A percentile compares a stretch with the other conserved stretches of the same genome.
Evolutionary conservation across 2,329 filamentous ascomycete species (phyloP).

Genomic region (Cadophora gregata): DNA sequence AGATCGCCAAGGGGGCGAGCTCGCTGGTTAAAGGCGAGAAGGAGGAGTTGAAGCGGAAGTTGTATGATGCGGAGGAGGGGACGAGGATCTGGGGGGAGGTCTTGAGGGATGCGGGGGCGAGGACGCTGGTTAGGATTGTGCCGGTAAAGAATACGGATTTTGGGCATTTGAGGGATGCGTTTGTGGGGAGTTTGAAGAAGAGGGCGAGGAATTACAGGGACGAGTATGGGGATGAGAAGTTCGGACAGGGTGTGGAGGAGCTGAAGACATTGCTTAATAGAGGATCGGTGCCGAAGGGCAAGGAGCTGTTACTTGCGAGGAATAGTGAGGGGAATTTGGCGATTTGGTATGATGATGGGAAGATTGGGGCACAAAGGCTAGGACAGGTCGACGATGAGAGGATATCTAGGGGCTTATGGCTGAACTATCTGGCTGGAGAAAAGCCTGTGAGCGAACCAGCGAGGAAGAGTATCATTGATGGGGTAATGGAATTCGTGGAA

Average conservation of each 20-base stretch:
- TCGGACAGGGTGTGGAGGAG: conserved; percentile 74
- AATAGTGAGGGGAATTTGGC: conserved; percentile 69
- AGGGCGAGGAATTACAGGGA: conserved; percentile 51
- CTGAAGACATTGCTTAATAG: conserved; percentile 86
- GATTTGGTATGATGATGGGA: conserved; percentile 67
- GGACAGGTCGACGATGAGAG: conserved; percentile 80
- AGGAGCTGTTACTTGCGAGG: conserved; percentile 76
- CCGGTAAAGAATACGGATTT: conserved; percentile 94
- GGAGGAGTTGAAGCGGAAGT: conserved; percentile 68
- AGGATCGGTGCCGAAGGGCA: conserved; percentile 79
- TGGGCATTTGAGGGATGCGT: conserved; percentile 87
- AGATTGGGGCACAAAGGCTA: conserved; percentile 58
- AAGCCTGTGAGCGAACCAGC: conserved; percentile 86
- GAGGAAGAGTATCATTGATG: conserved; percentile 81
- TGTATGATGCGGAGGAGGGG: conserved; percentile 73
- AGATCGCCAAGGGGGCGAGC: conserved; percentile 78
- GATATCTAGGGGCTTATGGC: conserved; percentile 81
- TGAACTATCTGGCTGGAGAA: conserved; percentile 86
- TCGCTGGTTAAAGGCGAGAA: conserved; percentile 85
- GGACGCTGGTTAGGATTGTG: conserved; percentile 81
- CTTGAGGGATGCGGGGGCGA: conserved; percentile 69
- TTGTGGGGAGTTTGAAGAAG: conserved; percentile 82
- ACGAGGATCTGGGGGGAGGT: conserved; percentile 78
- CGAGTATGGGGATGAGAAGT: conserved; percentile 71
- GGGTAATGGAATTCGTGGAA: conserved; percentile 86